A percentile compares a stretch with the other conserved stretches of the same genome.
Conservation (phyloP, 352 stramenopile species). For the Plasmopara viticola region DNA sequence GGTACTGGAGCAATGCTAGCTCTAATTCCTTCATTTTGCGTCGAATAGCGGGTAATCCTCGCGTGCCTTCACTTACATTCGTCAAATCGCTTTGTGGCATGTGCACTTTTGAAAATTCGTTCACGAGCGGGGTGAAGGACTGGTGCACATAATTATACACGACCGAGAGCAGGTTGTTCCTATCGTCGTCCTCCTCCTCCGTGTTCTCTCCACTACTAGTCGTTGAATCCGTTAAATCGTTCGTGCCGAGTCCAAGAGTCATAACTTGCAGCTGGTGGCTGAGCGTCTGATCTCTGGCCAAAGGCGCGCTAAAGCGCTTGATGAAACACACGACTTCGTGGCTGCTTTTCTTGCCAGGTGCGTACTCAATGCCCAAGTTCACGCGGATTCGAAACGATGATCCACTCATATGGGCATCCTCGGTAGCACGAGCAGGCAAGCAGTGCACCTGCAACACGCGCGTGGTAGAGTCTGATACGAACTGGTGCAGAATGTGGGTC, state of each 20-base stretch:
- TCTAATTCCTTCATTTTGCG: slow-evolving; percentile 92
- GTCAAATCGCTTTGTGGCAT: slow-evolving; percentile 60
- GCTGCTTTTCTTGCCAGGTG: slow-evolving; percentile 46
- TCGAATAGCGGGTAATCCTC: slow-evolving; percentile 81
- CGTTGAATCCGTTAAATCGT: slow-evolving; percentile 20
- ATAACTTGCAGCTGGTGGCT: slow-evolving; percentile 84
- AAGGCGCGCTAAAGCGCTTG: slow-evolving; percentile 64
- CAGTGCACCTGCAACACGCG: slow-evolving; percentile 76
- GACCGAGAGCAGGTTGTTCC: slow-evolving; percentile 66
- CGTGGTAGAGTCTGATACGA: slow-evolving; percentile 48
- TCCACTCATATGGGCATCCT: slow-evolving; percentile 23
- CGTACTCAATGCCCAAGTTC: slow-evolving; percentile 77
- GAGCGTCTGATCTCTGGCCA: slow-evolving; percentile 62
- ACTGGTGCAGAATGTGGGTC: slow-evolving; percentile 57
- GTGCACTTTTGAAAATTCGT: slow-evolving; percentile 82
- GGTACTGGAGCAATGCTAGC: slow-evolving; percentile 89
- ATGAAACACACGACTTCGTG: slow-evolving; percentile 85
- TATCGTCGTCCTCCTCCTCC: slow-evolving; percentile 59
- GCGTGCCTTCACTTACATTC: slow-evolving; percentile 57
- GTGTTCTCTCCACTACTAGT: slow-evolving; percentile 40
- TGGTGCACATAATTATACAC: slow-evolving; percentile 89
- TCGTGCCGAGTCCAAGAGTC: slow-evolving; percentile 70
- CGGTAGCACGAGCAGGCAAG: slow-evolving; percentile 26
- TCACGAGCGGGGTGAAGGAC: slow-evolving; percentile 80
- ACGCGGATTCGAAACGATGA: slow-evolving; percentile 43